Conservation (phyloP, 164 flowering plant species). For the Sextonia rubra region DNA sequence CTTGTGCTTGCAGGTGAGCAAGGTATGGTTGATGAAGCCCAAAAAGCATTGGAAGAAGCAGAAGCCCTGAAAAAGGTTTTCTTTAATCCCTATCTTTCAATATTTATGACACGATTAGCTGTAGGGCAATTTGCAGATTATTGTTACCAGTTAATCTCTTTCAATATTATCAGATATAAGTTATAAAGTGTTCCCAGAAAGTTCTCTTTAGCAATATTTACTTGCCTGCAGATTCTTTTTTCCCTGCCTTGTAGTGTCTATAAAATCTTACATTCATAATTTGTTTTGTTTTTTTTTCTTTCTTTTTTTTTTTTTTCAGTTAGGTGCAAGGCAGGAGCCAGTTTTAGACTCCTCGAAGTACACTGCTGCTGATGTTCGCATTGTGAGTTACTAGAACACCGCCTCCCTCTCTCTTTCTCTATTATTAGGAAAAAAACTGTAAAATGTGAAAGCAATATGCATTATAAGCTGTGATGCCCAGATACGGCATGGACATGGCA, state of each 20-base stretch:
- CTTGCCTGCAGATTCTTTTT: not conserved
- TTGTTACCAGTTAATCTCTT: not conserved
- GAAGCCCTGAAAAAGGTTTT: conserved; percentile 92
- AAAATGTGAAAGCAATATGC: too few relatives aligned
- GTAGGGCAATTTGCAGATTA: too few relatives aligned
- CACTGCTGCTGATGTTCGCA: conserved; percentile 95
- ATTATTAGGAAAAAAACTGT: too few relatives aligned
- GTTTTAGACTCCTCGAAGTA: conserved; percentile 71
- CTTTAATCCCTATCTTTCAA: not conserved
- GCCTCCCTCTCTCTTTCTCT: not conserved
- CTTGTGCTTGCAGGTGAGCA: conserved; percentile 62
- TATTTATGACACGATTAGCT: not conserved
- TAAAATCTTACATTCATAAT: not conserved
- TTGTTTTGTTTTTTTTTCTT: too few relatives aligned
- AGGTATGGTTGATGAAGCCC: conserved; percentile 97
- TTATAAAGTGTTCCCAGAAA: not conserved
- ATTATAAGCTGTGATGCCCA: too few relatives aligned
- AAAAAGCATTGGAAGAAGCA: conserved; percentile 91
- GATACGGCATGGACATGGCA: too few relatives aligned
- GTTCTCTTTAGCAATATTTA: not conserved
- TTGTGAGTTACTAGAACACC: conserved; percentile 49
- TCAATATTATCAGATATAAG: not conserved
- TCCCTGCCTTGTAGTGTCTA: not conserved
- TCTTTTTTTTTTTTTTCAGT: too few relatives aligned
- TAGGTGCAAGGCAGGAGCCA: conserved; percentile 80